Evolutionary conservation across 1,139 yeast species (phyloP).

Genomic region (Diutina siamensis): DNA sequence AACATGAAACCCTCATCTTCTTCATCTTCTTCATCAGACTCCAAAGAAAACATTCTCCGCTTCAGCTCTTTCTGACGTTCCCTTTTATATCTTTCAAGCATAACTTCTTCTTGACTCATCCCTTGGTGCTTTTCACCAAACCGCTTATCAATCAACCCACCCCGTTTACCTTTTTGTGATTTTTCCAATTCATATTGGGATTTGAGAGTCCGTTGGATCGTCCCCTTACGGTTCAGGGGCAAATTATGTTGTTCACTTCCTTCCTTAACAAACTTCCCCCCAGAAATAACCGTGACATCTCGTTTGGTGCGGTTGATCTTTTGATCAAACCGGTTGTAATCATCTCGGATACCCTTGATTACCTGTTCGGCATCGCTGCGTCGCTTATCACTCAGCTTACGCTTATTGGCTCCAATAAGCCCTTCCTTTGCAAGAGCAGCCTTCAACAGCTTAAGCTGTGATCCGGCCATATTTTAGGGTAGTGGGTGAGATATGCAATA

Average conservation of each 20-base stretch:
- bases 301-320: constrained; percentile 61
- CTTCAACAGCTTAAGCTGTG: constrained; percentile 75
- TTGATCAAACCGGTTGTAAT: constrained; percentile 84
- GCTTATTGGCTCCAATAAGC: constrained; percentile 63
- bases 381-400: constrained; percentile 48
- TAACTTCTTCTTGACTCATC: constrained; percentile 77
- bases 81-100: constrained; percentile 87
- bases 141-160: constrained; percentile 75
- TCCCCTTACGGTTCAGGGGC: constrained; percentile 45
- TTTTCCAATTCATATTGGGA: constrained; percentile 57
- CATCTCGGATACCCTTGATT: constrained; percentile 54
- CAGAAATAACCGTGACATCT: constrained; percentile 44
- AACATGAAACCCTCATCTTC: constrained; percentile 39
- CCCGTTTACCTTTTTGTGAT: constrained; percentile 46
- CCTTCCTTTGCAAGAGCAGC: constrained; percentile 71
- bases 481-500: background rate
- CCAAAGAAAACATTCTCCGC: constrained; percentile 51
- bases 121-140: constrained; percentile 78
- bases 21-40: constrained; percentile 48
- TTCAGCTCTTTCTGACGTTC: constrained; percentile 59
- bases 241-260: constrained; percentile 40
- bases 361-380: constrained; percentile 28
- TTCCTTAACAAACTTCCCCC: constrained; percentile 43
- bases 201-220: constrained; percentile 64
- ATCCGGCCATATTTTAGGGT: constrained; percentile 61